Conservation (phyloP, 2,329 filamentous ascomycete species). For the Colletotrichum gigasporum region DNA sequence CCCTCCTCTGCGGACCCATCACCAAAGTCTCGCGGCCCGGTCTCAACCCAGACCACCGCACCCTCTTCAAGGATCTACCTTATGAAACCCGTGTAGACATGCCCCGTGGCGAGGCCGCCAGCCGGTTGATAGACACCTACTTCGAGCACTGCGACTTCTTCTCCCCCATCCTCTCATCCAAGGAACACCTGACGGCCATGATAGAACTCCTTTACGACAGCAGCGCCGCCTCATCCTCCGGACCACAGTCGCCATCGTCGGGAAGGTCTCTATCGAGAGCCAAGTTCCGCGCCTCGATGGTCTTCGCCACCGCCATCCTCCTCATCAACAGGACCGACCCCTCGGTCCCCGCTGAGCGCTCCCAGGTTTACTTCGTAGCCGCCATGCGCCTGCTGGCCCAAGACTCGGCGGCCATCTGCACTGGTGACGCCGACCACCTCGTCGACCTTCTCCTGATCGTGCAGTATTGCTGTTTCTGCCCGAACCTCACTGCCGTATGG, state of each 20-base stretch:
- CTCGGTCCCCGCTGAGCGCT: slow-evolving; percentile 13
- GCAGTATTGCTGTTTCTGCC: slow-evolving; percentile 27
- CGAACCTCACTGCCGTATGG: slow-evolving; percentile 29
- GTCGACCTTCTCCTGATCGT: slow-evolving; percentile 24
- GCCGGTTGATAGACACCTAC: slow-evolving; percentile 34
- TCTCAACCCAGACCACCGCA: slow-evolving; percentile 11
- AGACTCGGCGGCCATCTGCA: slow-evolving; percentile 19
- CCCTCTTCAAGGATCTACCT: slow-evolving; percentile 30
- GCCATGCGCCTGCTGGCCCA: slow-evolving; percentile 15
- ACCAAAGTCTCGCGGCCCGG: background rate
- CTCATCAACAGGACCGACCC: slow-evolving; percentile 31
- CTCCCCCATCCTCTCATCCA: slow-evolving; percentile 35
- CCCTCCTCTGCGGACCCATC: slow-evolving; percentile 19
- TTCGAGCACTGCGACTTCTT: slow-evolving; percentile 42
- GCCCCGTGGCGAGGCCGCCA: slow-evolving; percentile 19
- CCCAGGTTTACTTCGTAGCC: slow-evolving; percentile 26
- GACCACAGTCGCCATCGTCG: too few species aligned
- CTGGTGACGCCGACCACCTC: slow-evolving; percentile 26
- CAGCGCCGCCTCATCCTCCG: background rate
- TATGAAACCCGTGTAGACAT: slow-evolving; percentile 22
- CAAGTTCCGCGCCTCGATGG: slow-evolving; percentile 16
- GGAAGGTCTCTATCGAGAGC: background rate
- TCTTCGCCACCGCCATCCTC: slow-evolving; percentile 25
- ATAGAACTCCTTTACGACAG: slow-evolving; percentile 18
- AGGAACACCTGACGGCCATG: slow-evolving; percentile 25